Evolutionary conservation across 2,329 filamentous ascomycete genomes (phyloP), one percentile per base, ranked within the genome.

Genomic region (Raffaelea albimanens): DNA sequence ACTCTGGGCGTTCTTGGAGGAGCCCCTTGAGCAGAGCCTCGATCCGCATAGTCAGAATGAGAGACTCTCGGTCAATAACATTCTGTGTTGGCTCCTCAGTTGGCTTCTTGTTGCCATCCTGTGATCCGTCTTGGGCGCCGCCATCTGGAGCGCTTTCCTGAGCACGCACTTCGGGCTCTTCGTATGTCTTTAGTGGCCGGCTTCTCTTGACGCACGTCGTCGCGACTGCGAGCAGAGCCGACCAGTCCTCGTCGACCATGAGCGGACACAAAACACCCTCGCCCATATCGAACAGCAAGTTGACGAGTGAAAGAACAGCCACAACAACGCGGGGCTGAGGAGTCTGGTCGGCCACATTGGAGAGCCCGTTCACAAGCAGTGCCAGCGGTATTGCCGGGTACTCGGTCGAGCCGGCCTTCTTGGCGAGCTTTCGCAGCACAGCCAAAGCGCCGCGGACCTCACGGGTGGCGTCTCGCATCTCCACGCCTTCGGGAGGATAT

Each of bases 191-290:
- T 1, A 31, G 20, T 10, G 47, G 45, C 4, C 16, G 45, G 48
- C 50, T 59, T 43, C 60, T 59, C 45, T 64, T 66, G 46, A 66
- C 71, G 58, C 82, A 85, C 47, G 71, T 71, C 3, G 67, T 67
- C 2, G 78, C 77, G 18, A 84, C 73, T 19, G 77, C 69, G 18
- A 86, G 70, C 48, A 84, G 68, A 4, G 71, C 63, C 2, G 73
- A 70, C 80, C 83, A 84, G 58, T 85, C 80, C 56, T 84, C 81
- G 48, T 84, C 80, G 39, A 75, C 63, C 20, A 85, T 63, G 43
- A 82, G 66, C 14, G 67, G 66, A 52, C 78, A 78, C 41, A 84
- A 61, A 19, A 67, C 67, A 19, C 72, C 70, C 42, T 73, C 64
- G 9, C 69, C 70, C 50, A 71, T 74, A 48, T 69, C 67, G 57